A percentile compares a stretch with the other conserved stretches of the same genome.
phyloP scores from a whole-genome alignment of 2,329 filamentous ascomycete species.

The Fusarium sublunatum region DNA sequence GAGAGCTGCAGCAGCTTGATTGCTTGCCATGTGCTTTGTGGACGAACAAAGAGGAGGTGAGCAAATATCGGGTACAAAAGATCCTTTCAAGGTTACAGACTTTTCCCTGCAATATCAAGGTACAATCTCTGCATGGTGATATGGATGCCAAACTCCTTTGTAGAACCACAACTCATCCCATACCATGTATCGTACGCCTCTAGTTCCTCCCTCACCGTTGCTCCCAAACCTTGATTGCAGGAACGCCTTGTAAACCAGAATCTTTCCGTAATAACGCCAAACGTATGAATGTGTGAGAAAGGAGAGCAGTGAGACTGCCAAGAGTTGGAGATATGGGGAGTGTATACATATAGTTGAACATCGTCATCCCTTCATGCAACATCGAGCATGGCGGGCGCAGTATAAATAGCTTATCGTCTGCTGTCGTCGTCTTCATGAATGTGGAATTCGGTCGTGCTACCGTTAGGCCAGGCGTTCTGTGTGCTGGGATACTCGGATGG shows the following conservation, averaged over 20 bases:
- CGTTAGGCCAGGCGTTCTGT: conserved; percentile 55
- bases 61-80: conserved; percentile 35
- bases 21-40: conserved; percentile 10
- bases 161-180: conserved; percentile 5
- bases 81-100: conserved; percentile 18
- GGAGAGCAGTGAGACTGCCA: conserved; percentile 12
- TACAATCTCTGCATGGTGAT: conserved; percentile 1
- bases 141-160: neutral
- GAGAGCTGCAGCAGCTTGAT: conserved; percentile 18
- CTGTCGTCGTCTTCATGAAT: conserved; percentile 56
- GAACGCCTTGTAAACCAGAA: conserved; percentile 30
- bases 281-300: conserved; percentile 14
- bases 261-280: conserved; percentile 26
- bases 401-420: conserved; percentile 25
- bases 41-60: conserved; percentile 29
- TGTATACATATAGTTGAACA: conserved; percentile 16
- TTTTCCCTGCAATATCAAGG: conserved; percentile 24
- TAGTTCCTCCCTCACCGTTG: conserved; percentile 5
- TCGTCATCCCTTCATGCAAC: conserved; percentile 11
- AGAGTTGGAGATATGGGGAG: conserved; percentile 1
- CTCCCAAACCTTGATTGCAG: conserved; percentile 15
- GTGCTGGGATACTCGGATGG: conserved; percentile 69
- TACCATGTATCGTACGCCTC: conserved; percentile 12
- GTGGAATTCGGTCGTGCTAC: conserved; percentile 48
- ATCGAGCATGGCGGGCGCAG: conserved; percentile 18